Base-by-base conservation (phyloP, 164 flowering plant genomes). In the Euptelea pleiosperma region DNA sequence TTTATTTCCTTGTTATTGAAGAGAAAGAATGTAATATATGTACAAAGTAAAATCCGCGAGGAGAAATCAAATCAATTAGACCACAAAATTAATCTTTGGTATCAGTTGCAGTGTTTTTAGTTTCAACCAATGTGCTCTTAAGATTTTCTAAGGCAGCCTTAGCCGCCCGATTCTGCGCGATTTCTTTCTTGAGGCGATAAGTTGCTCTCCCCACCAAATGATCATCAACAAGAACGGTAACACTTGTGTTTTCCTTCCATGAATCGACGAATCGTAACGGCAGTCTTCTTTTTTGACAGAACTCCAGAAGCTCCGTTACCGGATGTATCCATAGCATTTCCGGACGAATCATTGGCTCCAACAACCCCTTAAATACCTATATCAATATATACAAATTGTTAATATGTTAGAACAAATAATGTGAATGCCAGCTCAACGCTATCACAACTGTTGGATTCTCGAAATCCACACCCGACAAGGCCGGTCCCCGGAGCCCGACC, bases 161-260 rank as follows among this genome's bases (percentile, higher is more conserved):
- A 12, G 95, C 89, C 1, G 95, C 95, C 29, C 79, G 65, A 21
- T 84, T 82, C 0, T 52, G 59, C 3, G 86, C 89, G 34, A 79
- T 66, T 1, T 71, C 75, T 45, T 73, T 87, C 67, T 64, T 81
- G 12, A 31, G 48, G 4, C 25, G 52, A 46, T 66, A 77, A 1
- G 43, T 25, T 0, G 73, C 88, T 40, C 58, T 73, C 0, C 86
- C 91, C 2, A 71, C 65, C n/a, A 71, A 52, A 15, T 71, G 63
- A 5, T 61, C 75, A 0, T 74, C 75, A 0, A 82, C 39, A 11
- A 67, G 62, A 2, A 81, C 78, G 36, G 72, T 56, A 0, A 73
- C 16, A 0, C 21, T 61, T 3, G 45, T 59, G 8, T 26, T 61
- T 0, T 66, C 57, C 10, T 49, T 18, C 82, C 82, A 77, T 10